These are phyloP conservation scores for Chaetomium sp. DNA, from an alignment of 2,329 filamentous ascomycete genomes.

Conservation along the genomic window DNA sequence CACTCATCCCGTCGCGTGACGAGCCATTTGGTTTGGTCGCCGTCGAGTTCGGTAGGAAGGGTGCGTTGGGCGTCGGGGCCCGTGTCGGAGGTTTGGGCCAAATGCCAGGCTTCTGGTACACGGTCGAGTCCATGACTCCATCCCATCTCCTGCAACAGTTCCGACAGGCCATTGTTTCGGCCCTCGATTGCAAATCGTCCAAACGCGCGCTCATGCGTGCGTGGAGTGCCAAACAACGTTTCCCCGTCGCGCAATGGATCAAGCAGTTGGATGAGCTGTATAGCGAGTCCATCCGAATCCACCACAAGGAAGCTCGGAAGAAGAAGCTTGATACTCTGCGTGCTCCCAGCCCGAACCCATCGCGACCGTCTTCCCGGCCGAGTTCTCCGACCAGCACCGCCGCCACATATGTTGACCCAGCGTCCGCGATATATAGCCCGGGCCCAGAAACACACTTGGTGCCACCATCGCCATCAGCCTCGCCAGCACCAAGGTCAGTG, in stretches of 20 bases:
- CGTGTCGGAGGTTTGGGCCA: conserved; percentile 68
- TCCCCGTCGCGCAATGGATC: conserved; percentile 68
- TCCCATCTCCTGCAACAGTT: conserved; percentile 66
- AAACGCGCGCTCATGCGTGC: conserved; percentile 65
- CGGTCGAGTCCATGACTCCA: conserved; percentile 65
- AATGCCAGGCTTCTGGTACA: conserved; percentile 74
- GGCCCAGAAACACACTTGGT: conserved; percentile 27
- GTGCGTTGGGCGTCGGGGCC: conserved; percentile 66
- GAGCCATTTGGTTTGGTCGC: conserved; percentile 70
- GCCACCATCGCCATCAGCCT: conserved; percentile 22
- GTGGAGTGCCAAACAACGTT: conserved; percentile 64
- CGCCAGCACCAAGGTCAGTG: conserved; percentile 19
- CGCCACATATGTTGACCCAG: conserved; percentile 23
- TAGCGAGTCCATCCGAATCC: conserved; percentile 58
- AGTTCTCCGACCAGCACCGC: conserved; percentile 27
- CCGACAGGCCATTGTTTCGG: conserved; percentile 63
- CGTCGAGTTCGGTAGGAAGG: conserved; percentile 69
- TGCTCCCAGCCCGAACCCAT: conserved; percentile 18
- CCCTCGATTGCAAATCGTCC: conserved; percentile 58
- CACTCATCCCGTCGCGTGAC: conserved; percentile 67
- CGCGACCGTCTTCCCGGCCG: conserved; percentile 26
- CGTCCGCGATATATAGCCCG: conserved; percentile 20
- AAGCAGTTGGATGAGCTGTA: conserved; percentile 66
- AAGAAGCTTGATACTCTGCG: conserved; percentile 34
- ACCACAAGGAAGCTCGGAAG: conserved; percentile 40